Evolutionary conservation across 73 alveolate genomes (phyloP).

Genomic region (Diophrys sp.): DNA sequence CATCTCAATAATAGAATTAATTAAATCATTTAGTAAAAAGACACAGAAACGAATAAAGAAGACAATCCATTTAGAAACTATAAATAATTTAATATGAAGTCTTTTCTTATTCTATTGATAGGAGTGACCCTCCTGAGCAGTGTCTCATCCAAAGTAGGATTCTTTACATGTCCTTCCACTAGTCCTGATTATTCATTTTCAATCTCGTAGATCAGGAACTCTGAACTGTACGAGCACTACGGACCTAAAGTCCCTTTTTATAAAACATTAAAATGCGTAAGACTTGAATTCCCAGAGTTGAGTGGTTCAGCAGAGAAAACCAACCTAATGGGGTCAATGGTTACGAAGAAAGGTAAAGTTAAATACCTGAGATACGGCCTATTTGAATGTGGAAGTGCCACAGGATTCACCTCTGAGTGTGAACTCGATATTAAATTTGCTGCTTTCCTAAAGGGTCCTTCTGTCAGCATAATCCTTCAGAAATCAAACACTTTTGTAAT

Average conservation of each 20-base stretch:
- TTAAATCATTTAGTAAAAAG: too few species aligned
- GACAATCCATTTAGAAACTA: too few species aligned
- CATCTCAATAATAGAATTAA: too few species aligned
- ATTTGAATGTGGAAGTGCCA: neutral
- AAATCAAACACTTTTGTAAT: neutral
- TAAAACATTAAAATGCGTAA: neutral
- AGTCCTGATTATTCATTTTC: neutral
- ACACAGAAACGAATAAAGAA: too few species aligned
- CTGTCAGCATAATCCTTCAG: neutral
- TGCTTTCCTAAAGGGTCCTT: neutral
- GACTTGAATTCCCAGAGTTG: neutral
- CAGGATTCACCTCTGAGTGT: neutral
- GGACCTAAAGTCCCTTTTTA: neutral
- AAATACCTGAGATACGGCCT: neutral
- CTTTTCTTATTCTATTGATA: too few species aligned
- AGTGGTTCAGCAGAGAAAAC: neutral
- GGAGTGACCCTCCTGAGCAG: too few species aligned
- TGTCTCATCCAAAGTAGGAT: slow-evolving; percentile 1
- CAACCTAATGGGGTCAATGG: neutral
- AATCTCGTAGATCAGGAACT: neutral
- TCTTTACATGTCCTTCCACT: neutral
- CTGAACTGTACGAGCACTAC: neutral
- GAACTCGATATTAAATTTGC: neutral
- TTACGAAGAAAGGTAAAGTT: neutral
- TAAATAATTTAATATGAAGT: too few species aligned